Evolutionary conservation across 2,329 filamentous ascomycete species (phyloP), one percentile per base, ranked within the genome.

Genomic region (Colletotrichum melonis): DNA sequence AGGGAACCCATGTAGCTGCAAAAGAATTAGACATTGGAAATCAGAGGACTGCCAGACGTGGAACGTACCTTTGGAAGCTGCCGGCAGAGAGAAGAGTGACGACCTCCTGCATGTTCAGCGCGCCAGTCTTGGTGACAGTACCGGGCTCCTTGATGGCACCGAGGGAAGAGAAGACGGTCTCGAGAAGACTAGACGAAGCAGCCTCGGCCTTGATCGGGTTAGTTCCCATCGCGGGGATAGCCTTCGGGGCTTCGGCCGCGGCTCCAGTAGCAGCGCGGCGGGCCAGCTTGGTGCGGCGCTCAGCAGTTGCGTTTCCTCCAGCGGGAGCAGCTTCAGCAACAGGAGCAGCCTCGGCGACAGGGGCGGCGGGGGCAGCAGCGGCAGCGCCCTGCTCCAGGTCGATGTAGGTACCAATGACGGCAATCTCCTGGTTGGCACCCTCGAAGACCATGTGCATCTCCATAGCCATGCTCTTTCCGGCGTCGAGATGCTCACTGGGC

Each of bases 361-460:
- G 72, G 4, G 72, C 74, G 30, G 72, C 69, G 49, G 75, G 68
- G 62, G 38, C 60, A 24, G 67, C 62, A 3, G 76, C 66, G 38
- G 73, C 77, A 16, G 75, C 75, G 11, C 76, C 76, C 49, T 79
- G 79, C 72, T 80, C 79, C 32, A 85, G 76, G 73, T 85, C 84
- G 74, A 87, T 80, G 78, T 85, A 86, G 62, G 82, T 78, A 62
- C 84, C 85, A 46, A 87, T 79, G 72, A 87, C 85, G 38, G 84
- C 84, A 49, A 86, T 82, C 67, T 85, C 78, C 16, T 79, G 75
- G 46, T 77, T 78, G 14, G 83, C 81, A 16, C 83, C 83, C 77
- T 87, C 82, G 78, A 89, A 90, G 54, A 92, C 90, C 84, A 91
- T 89, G 81, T 92, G 90, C 81, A 87, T 85, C 79, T 89, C 88